Evolutionary conservation across 2,329 filamentous ascomycete species (phyloP).

Genomic region (Bipolaris victoriae): DNA sequence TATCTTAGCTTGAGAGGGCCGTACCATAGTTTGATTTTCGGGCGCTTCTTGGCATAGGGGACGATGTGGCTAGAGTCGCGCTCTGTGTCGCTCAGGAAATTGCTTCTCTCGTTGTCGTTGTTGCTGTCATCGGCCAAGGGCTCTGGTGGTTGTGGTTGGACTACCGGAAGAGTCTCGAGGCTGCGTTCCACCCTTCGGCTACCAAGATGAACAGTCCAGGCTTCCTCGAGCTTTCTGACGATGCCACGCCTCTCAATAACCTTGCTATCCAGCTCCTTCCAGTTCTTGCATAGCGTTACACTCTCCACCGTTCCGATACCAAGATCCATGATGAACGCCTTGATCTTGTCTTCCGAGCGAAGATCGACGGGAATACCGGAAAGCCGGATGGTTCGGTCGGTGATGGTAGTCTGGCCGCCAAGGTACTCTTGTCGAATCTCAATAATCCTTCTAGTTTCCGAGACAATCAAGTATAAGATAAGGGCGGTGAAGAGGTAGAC

Average conservation of each 20-base stretch:
- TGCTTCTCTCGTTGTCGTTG: slow-evolving; percentile 63
- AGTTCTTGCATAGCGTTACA: slow-evolving; percentile 85
- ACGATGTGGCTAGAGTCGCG: slow-evolving; percentile 48
- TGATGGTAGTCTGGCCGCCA: slow-evolving; percentile 92
- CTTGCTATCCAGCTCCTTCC: slow-evolving; percentile 78
- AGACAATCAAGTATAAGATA: slow-evolving; percentile 80
- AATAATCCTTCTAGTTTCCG: slow-evolving; percentile 84
- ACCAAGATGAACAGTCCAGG: slow-evolving; percentile 79
- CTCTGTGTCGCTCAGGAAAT: slow-evolving; percentile 62
- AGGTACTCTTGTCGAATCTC: slow-evolving; percentile 87
- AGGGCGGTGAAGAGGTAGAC: slow-evolving; percentile 89
- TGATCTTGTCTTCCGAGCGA: slow-evolving; percentile 81
- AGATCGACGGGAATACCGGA: slow-evolving; percentile 84
- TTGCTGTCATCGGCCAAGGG: slow-evolving; percentile 37
- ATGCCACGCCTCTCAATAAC: slow-evolving; percentile 70
- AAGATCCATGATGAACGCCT: slow-evolving; percentile 83
- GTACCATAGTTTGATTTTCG: slow-evolving; percentile 76
- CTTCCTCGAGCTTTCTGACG: slow-evolving; percentile 77
- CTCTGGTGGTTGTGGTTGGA: slow-evolving; percentile 52
- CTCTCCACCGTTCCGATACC: slow-evolving; percentile 89
- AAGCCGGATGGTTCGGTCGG: slow-evolving; percentile 89
- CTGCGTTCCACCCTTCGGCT: slow-evolving; percentile 59
- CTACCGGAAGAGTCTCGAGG: slow-evolving; percentile 57
- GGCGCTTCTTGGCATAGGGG: slow-evolving; percentile 59
- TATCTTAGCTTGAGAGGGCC: slow-evolving; percentile 75